Conservation (phyloP, 805 yeast genomes). For the Pichia kluyveri region DNA sequence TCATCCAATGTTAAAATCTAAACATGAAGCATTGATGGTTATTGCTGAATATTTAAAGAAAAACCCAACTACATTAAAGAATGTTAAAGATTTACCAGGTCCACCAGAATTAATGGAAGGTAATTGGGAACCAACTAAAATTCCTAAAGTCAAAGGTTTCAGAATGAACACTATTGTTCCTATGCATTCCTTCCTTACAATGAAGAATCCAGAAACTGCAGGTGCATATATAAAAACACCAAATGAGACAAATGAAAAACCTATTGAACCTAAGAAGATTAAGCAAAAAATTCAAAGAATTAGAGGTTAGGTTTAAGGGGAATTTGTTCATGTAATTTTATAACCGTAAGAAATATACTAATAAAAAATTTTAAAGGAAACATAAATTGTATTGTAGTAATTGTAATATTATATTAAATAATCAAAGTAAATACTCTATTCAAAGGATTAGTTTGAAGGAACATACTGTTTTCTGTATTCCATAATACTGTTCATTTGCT, state of each 20-base stretch:
- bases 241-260: constrained; percentile 33
- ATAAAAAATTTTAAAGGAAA: background rate
- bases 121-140: constrained; percentile 43
- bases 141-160: constrained; percentile 80
- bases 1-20: constrained; percentile 32
- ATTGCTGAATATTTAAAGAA: constrained; percentile 52
- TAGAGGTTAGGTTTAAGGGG: constrained; percentile 27
- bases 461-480: constrained; percentile 47
- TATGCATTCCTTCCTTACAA: constrained; percentile 67
- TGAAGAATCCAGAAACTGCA: constrained; percentile 79
- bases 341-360: background rate
- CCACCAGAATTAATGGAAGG: constrained; percentile 50
- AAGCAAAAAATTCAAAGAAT: constrained; percentile 56
- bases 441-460: constrained; percentile 22
- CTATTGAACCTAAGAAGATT: constrained; percentile 16
- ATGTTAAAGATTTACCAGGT: constrained; percentile 55
- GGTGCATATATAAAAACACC: constrained; percentile 51
- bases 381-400: no score
- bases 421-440: background rate
- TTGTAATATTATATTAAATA: no score
- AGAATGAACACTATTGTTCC: constrained; percentile 84
- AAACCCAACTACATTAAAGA: constrained; percentile 61
- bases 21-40: constrained; percentile 55
- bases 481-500: constrained; percentile 48
- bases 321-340: background rate